Evolutionary conservation across 73 alveolate species (phyloP).

Genomic region (Durusdinium trenchii): DNA sequence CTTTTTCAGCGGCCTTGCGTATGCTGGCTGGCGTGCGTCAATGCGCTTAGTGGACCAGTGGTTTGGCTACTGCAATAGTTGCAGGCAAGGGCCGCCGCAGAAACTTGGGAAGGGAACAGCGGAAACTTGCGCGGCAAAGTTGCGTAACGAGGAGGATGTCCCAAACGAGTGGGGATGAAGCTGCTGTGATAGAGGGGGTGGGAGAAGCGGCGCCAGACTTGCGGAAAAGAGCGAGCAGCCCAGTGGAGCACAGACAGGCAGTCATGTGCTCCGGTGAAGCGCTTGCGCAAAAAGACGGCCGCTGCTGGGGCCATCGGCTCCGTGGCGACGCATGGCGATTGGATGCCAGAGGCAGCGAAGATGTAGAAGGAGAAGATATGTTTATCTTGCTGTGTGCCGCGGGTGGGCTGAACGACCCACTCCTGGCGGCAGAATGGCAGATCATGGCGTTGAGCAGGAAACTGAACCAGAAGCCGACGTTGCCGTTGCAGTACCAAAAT

Average conservation of each 20-base stretch:
- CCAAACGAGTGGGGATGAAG: neutral
- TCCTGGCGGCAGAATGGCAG: neutral
- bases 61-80: too few species aligned
- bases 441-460: neutral
- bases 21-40: too few species aligned
- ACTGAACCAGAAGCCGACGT: neutral
- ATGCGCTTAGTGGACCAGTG: too few species aligned
- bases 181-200: neutral
- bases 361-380: neutral
- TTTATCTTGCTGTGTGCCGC: neutral
- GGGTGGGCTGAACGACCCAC: neutral
- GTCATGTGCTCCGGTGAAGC: neutral
- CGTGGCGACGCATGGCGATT: too few species aligned
- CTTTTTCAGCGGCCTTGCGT: too few species aligned
- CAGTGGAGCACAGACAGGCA: neutral
- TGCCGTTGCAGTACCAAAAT: neutral
- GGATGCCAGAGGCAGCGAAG: neutral
- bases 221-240: neutral
- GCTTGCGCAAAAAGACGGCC: too few species aligned
- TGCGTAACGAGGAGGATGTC: neutral
- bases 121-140: neutral
- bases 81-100: constrained; percentile 14
- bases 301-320: neutral
- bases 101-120: neutral
- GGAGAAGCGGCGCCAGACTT: neutral